Evolutionary conservation across 2,329 filamentous ascomycete species (phyloP).

Genomic region (Camillea tinctor): DNA sequence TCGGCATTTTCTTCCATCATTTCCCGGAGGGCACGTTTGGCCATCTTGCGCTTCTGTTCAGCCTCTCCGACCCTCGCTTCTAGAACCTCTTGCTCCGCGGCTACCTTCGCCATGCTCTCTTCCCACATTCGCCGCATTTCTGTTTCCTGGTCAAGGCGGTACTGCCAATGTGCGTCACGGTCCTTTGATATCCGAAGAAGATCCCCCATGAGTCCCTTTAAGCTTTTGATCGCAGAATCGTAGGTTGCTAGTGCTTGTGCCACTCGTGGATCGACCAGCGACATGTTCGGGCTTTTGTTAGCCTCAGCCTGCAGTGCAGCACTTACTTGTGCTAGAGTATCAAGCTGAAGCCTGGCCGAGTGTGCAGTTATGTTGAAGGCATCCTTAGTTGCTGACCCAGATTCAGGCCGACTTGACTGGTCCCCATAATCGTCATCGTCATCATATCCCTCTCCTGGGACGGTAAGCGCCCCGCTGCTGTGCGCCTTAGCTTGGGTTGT

Average conservation of each 20-base stretch:
- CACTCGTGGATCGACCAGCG: constrained; percentile 74
- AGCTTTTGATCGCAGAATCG: constrained; percentile 82
- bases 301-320: constrained; percentile 75
- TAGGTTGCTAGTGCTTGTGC: constrained; percentile 80
- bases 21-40: constrained; percentile 85
- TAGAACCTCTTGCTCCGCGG: constrained; percentile 86
- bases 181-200: constrained; percentile 90
- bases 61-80: constrained; percentile 86
- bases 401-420: constrained; percentile 74
- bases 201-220: constrained; percentile 82
- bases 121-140: constrained; percentile 97
- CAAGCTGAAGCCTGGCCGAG: constrained; percentile 87
- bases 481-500: constrained; percentile 42
- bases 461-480: constrained; percentile 35
- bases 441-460: constrained; percentile 43
- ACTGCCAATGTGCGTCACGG: constrained; percentile 95
- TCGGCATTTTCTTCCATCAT: constrained; percentile 62
- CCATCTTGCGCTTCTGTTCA: constrained; percentile 83
- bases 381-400: constrained; percentile 76
- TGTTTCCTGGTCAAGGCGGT: constrained; percentile 84
- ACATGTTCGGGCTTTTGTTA: constrained; percentile 64
- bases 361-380: constrained; percentile 97
- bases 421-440: constrained; percentile 66
- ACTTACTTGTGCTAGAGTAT: constrained; percentile 83
- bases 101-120: constrained; percentile 97